A percentile compares a stretch with the other conserved stretches of the same genome.
Evolutionary conservation across 495 filamentous ascomycete species (phyloP).

Genomic region (Ramalina intermedia): DNA sequence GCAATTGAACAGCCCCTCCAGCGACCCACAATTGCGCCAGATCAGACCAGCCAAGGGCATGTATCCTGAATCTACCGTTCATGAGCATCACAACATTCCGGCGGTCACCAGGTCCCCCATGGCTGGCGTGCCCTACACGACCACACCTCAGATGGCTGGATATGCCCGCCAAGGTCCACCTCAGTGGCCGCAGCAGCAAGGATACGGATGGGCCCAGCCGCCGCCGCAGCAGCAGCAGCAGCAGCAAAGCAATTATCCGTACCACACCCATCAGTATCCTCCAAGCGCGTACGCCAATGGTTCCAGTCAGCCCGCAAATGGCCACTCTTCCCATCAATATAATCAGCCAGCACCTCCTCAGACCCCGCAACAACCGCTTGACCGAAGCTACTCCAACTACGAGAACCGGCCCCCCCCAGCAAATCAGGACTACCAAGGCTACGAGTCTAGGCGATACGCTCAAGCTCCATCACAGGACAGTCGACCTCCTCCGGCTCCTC

Average conservation of each 20-base stretch:
- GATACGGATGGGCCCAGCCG: conserved; percentile 54
- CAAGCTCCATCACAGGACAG: conserved; percentile 4
- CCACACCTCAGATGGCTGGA: conserved; percentile 36
- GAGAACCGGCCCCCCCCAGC: conserved; percentile 5
- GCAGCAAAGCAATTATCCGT: conserved; percentile 5
- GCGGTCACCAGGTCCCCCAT: conserved; percentile 50
- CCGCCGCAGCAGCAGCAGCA: conserved; percentile 21
- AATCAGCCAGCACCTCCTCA: conserved; percentile 8
- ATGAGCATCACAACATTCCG: conserved; percentile 59
- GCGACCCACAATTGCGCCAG: conserved; percentile 65
- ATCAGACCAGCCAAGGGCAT: conserved; percentile 80
- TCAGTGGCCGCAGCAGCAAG: conserved; percentile 31
- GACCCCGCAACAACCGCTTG: conserved; percentile 9
- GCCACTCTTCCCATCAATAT: conserved; percentile 12
- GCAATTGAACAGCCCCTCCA: conserved; percentile 62
- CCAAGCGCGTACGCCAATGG: conserved; percentile 1
- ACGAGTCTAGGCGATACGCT: conserved; percentile 5
- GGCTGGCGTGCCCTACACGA: conserved; percentile 37
- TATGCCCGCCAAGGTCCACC: conserved; percentile 33
- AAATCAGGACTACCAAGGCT: conserved; percentile 2
- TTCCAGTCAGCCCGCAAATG: conserved; percentile 9
- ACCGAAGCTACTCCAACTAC: conserved; percentile 4
- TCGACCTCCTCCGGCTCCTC: not conserved
- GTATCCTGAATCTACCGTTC: conserved; percentile 94
- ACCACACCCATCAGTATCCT: conserved; percentile 13